A percentile compares a stretch with the other conserved stretches of the same genome.
phyloP scores from a whole-genome alignment of 176 grass and related monocot genomes.

The Elaeis guineensis region DNA sequence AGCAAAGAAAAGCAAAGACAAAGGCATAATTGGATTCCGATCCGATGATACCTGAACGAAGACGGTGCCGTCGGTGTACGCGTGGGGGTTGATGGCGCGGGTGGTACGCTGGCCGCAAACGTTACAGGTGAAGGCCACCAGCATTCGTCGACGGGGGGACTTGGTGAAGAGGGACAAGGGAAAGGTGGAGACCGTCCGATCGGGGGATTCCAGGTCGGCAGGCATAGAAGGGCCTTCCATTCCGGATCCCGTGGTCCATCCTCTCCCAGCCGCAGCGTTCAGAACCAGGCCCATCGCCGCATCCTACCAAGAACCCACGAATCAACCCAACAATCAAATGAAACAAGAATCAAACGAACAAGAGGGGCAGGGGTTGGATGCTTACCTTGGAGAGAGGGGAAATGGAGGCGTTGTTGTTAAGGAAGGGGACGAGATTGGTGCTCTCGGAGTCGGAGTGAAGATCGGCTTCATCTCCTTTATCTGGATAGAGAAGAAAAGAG shows the following conservation, averaged over 20 bases:
- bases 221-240: slow-evolving; percentile 75
- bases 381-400: slow-evolving; percentile 75
- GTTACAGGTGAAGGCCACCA: slow-evolving; percentile 94
- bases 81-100: slow-evolving; percentile 91
- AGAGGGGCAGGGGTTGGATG: not conserved
- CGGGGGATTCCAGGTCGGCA: slow-evolving; percentile 18
- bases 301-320: slow-evolving; percentile 35
- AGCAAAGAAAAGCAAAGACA: not conserved
- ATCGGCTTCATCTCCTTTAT: slow-evolving; percentile 3
- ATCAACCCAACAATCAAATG: not conserved
- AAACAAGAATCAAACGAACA: not conserved
- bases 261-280: slow-evolving; percentile 68
- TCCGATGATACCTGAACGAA: slow-evolving; percentile 67
- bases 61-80: slow-evolving; percentile 84
- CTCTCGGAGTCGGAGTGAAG: slow-evolving; percentile 17
- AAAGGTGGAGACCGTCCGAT: slow-evolving; percentile 38
- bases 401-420: slow-evolving; percentile 20
- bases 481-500: not conserved
- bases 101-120: slow-evolving; percentile 86
- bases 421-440: slow-evolving; percentile 36
- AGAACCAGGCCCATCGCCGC: slow-evolving; percentile 79
- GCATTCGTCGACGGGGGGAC: slow-evolving; percentile 76
- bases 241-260: slow-evolving; percentile 97
- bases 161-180: slow-evolving; percentile 88
- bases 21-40: not conserved